Evolutionary conservation across 2,329 filamentous ascomycete species (phyloP), one percentile per base, ranked within the genome.

Genomic region (Parascedosporium putredinis): DNA sequence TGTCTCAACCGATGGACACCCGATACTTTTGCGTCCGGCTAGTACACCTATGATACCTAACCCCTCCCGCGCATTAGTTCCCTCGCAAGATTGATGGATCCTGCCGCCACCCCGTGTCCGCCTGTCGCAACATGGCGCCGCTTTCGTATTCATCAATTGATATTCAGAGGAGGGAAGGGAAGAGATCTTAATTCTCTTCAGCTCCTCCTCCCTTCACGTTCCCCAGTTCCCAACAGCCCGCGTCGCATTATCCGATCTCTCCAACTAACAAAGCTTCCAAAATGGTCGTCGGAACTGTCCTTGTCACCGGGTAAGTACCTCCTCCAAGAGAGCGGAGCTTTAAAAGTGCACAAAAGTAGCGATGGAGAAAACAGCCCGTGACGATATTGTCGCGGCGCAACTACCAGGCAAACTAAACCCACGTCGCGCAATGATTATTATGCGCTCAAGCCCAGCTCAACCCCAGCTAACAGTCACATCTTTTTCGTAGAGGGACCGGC

Each of bases 281-380:
- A 56, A 94, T 94, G 88, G 70, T 84, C 66, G 78, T 86, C 58
- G 88, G 88, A 73, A 93, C 89, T 55, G 88, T 95, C 64, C 79
- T 96, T 62, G 82, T 96, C 65, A 90, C 90, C 61, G 90, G 90
- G 90, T 95, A 82, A 73, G 82, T 31, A n/a, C n/a, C n/a, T n/a
- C n/a, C n/a, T n/a, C n/a, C n/a, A n/a, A n/a, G n/a, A n/a, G n/a
- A n/a, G n/a, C n/a, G n/a, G n/a, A n/a, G n/a, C n/a, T n/a, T n/a
- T n/a, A n/a, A n/a, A n/a, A n/a, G n/a, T n/a, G n/a, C n/a, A n/a
- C n/a, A n/a, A n/a, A n/a, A n/a, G n/a, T n/a, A n/a, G n/a, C n/a
- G n/a, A n/a, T n/a, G n/a, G n/a, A n/a, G n/a, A n/a, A n/a, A n/a
- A n/a, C n/a, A n/a, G n/a, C n/a, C n/a, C n/a, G n/a, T n/a, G n/a